These are phyloP conservation scores for Chaetomidium leptoderma DNA, from an alignment of 495 filamentous ascomycete species.

Conservation along the genomic window DNA sequence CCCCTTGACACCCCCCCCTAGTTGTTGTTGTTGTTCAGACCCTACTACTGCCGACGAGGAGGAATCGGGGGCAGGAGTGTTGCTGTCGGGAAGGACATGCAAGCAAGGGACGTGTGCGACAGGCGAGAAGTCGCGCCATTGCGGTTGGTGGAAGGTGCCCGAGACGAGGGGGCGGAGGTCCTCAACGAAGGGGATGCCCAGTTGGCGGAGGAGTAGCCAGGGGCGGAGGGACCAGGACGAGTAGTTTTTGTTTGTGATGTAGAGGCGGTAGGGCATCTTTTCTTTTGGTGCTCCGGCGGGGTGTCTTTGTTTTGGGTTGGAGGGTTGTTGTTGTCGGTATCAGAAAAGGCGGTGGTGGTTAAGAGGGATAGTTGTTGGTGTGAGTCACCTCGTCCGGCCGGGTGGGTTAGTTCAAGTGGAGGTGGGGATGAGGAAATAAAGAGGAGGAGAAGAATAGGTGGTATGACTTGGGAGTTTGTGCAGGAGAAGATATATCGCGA, in stretches of 20 bases:
- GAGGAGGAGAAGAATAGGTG: too few species aligned
- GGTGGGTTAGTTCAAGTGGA: not conserved
- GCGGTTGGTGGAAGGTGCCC: constrained; percentile 21
- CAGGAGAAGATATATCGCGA: too few species aligned
- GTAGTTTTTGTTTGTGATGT: constrained; percentile 37
- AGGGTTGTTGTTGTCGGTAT: not conserved
- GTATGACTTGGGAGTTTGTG: too few species aligned
- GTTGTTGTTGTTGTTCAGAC: not conserved
- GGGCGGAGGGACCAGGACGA: constrained; percentile 36
- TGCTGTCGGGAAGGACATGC: constrained; percentile 16
- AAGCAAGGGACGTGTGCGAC: constrained; percentile 33
- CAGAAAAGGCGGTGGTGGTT: not conserved
- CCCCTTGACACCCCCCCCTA: not conserved
- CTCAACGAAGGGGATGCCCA: constrained; percentile 32
- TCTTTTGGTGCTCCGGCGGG: not conserved
- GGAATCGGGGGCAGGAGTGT: not conserved
- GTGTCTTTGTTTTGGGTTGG: not conserved
- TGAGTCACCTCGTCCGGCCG: not conserved
- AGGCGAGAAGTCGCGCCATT: constrained; percentile 31
- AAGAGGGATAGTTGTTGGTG: too few species aligned
- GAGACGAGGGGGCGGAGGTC: constrained; percentile 17
- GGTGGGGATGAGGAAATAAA: not conserved
- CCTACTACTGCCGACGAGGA: too few species aligned
- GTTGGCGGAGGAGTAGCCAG: constrained; percentile 32
- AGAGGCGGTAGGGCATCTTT: constrained; percentile 28